Evolutionary conservation across 176 grass and related monocot species (phyloP).

Genomic region (Aegilops umbellulata): DNA sequence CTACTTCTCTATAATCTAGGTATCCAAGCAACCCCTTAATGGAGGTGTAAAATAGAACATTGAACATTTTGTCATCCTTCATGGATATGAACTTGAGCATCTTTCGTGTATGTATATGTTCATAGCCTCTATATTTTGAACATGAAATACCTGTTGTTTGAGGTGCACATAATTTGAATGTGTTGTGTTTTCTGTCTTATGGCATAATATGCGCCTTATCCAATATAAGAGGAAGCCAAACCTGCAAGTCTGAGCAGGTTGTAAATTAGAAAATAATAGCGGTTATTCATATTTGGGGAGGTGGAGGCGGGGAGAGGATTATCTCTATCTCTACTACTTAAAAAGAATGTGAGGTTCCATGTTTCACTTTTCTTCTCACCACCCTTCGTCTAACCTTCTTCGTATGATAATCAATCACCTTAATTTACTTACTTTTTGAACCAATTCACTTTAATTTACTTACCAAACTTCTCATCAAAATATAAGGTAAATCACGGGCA

Average conservation of each 20-base stretch:
- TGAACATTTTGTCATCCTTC: neutral
- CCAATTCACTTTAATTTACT: too few relatives aligned
- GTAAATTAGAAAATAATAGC: neutral
- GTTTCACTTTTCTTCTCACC: too few relatives aligned
- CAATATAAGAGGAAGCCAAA: neutral
- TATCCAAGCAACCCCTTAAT: neutral
- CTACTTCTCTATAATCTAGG: too few relatives aligned
- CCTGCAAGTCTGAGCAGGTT: neutral
- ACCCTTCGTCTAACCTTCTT: too few relatives aligned
- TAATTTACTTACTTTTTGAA: too few relatives aligned
- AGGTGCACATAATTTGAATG: neutral
- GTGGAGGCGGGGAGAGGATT: too few relatives aligned
- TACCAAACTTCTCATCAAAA: too few relatives aligned
- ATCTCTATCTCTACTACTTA: too few relatives aligned
- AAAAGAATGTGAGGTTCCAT: too few relatives aligned
- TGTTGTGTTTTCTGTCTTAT: neutral
- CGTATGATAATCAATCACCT: too few relatives aligned
- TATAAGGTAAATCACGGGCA: too few relatives aligned
- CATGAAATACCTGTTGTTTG: neutral
- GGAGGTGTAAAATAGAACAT: conserved; percentile 8
- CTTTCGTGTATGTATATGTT: neutral
- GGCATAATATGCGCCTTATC: conserved; percentile 4
- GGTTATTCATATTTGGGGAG: neutral
- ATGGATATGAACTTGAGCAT: neutral
- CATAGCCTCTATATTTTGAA: neutral